These are phyloP conservation scores for Aspergillus sp. DNA, from an alignment of 2,329 filamentous ascomycete genomes.

Conservation along the genomic window DNA sequence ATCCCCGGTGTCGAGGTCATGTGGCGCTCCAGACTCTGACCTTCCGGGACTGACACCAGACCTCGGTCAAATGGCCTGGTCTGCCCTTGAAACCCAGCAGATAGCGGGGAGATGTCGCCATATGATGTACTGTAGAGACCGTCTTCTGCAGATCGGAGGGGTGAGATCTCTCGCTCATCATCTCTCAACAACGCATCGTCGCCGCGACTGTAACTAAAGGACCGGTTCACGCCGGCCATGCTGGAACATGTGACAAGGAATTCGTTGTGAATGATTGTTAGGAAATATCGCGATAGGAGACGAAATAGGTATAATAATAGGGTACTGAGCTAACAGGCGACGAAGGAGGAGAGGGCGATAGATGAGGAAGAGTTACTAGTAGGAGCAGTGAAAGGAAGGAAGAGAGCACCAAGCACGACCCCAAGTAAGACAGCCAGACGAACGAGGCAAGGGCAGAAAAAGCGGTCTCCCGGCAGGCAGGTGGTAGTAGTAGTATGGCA, in stretches of 20 bases:
- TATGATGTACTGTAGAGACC: conserved; percentile 8
- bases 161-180: not conserved
- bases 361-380: not conserved
- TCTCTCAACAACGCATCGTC: conserved; percentile 16
- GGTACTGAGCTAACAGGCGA: not conserved
- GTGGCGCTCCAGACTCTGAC: conserved; percentile 26
- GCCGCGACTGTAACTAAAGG: conserved; percentile 26
- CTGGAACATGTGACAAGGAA: conserved; percentile 1
- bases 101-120: conserved; percentile 16
- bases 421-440: conserved; percentile 3
- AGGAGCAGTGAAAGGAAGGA: not conserved
- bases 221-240: conserved; percentile 24
- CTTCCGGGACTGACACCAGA: conserved; percentile 10
- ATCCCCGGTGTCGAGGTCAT: conserved; percentile 59
- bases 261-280: not conserved
- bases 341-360: not conserved
- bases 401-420: not conserved
- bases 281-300: not conserved
- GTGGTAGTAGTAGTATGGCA: not conserved
- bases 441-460: conserved; percentile 2
- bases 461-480: not conserved
- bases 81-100: conserved; percentile 5
- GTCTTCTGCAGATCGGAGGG: not conserved
- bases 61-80: not conserved
- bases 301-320: not conserved